Evolutionary conservation across 164 flowering plant genomes (phyloP).

Genomic region (grape (Vitis vinifera)): DNA sequence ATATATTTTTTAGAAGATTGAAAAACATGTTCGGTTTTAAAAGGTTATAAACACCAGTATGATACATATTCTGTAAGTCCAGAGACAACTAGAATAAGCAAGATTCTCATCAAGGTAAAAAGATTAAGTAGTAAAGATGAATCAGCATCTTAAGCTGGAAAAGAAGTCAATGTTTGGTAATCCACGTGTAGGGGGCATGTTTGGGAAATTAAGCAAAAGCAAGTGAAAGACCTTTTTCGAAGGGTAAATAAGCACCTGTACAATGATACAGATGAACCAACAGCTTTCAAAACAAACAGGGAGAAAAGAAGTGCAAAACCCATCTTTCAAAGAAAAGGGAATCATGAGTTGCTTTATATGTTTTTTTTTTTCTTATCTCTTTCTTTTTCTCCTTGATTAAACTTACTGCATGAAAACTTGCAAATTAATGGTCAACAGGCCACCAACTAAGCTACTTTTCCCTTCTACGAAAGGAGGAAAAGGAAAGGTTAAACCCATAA

Average conservation of each 20-base stretch:
- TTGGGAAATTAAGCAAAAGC: conserved; percentile 6
- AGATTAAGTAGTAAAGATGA: background rate
- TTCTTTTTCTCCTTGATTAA: conserved; percentile 5
- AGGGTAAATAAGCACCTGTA: conserved; percentile 7
- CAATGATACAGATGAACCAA: conserved; percentile 6
- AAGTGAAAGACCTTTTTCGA: conserved; percentile 3
- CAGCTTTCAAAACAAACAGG: background rate
- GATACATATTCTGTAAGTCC: no score
- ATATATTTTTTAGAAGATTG: no score
- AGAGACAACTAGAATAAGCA: background rate
- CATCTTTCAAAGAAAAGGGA: conserved; percentile 12
- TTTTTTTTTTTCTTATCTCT: background rate
- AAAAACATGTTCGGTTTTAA: no score
- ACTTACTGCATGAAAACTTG: conserved; percentile 14
- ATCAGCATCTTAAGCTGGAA: background rate
- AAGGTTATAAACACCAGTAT: no score
- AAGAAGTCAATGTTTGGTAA: conserved; percentile 20
- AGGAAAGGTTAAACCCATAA: conserved; percentile 13
- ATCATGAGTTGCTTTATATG: conserved; percentile 8
- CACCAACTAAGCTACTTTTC: conserved; percentile 16
- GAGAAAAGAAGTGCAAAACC: conserved; percentile 5
- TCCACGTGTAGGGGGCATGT: conserved; percentile 1
- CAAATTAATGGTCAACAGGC: conserved; percentile 14
- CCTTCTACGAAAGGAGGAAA: conserved; percentile 6
- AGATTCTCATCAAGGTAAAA: background rate